These are phyloP conservation scores for Boletales sp. DNA, from an alignment of 768 basidiomycete genomes.

Conservation along the genomic window DNA sequence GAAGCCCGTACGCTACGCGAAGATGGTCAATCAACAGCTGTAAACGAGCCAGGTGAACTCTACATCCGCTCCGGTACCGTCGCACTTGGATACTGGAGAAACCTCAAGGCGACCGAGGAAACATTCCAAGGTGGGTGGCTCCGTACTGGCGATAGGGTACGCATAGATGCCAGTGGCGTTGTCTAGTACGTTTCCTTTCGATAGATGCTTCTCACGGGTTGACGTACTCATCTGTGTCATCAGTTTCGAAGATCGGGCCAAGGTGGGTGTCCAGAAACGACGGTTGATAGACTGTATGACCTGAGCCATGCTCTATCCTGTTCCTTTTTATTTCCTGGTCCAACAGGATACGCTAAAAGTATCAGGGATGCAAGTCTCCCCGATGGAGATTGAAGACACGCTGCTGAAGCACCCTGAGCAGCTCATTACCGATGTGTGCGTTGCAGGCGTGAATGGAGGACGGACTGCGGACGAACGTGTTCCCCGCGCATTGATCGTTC, in stretches of 20 bases:
- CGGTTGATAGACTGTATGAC: too few species aligned
- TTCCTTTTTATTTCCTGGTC: too few species aligned
- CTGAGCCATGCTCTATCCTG: too few species aligned
- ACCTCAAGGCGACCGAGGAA: conserved; percentile 59
- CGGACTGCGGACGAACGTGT: conserved; percentile 70
- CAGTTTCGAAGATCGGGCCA: conserved; percentile 75
- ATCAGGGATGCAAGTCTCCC: conserved; percentile 77
- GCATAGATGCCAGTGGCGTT: conserved; percentile 54
- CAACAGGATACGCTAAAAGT: conserved; percentile 74
- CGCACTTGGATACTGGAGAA: conserved; percentile 69
- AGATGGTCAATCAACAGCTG: conserved; percentile 50
- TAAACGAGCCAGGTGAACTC: conserved; percentile 65
- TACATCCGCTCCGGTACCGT: conserved; percentile 55
- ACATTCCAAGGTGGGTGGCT: conserved; percentile 74
- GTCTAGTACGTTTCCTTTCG: conserved; percentile 51
- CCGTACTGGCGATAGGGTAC: conserved; percentile 68
- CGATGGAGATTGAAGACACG: conserved; percentile 70
- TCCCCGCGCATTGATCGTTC: conserved; percentile 76
- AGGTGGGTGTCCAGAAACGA: conserved; percentile 38
- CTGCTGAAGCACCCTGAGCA: conserved; percentile 60
- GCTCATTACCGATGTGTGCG: conserved; percentile 62
- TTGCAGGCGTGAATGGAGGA: conserved; percentile 74
- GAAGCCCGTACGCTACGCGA: conserved; percentile 61
- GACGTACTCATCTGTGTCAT: not conserved
- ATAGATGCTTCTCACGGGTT: not conserved